Evolutionary conservation across 2,329 filamentous ascomycete species (phyloP).

Genomic region (Domatiomyces catenatus): DNA sequence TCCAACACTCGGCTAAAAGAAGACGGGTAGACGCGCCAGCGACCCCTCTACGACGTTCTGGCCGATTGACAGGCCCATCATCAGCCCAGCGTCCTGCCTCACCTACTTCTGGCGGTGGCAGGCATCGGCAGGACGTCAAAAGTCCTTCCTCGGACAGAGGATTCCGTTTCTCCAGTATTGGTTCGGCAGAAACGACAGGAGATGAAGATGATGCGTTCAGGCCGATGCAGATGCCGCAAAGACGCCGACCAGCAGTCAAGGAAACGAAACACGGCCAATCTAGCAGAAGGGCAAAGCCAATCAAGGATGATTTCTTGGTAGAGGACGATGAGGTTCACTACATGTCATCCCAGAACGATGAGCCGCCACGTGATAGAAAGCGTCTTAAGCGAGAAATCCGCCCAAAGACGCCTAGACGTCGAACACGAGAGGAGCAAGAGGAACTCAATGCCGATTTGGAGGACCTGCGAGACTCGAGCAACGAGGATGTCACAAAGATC

Average conservation of each 20-base stretch:
- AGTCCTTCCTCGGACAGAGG: not conserved
- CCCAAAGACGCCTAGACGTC: not conserved
- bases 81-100: not conserved
- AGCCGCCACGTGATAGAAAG: not conserved
- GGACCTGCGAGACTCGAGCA: conserved; percentile 30
- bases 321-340: conserved; percentile 16
- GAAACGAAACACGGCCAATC: conserved; percentile 16
- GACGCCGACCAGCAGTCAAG: conserved; percentile 13
- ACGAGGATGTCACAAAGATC: conserved; percentile 21
- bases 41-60: conserved; percentile 2
- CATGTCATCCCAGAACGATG: conserved; percentile 7
- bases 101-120: not conserved
- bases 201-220: conserved; percentile 17
- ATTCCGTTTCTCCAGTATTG: conserved; percentile 9
- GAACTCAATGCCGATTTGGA: conserved; percentile 32
- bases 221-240: conserved; percentile 5
- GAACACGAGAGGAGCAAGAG: conserved; percentile 21
- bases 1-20: conserved; percentile 7
- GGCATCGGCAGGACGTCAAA: not conserved
- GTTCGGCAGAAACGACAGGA: conserved; percentile 20
- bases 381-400: not conserved
- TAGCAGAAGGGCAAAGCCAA: conserved; percentile 10
- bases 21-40: not conserved
- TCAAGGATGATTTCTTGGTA: conserved; percentile 17
- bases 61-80: conserved; percentile 2